Percentiles rank a stretch among this genome's conserved stretches.
phyloP scores from a whole-genome alignment of 1,284 basidiomycete genomes.

The Fomitopsis pinicola region DNA sequence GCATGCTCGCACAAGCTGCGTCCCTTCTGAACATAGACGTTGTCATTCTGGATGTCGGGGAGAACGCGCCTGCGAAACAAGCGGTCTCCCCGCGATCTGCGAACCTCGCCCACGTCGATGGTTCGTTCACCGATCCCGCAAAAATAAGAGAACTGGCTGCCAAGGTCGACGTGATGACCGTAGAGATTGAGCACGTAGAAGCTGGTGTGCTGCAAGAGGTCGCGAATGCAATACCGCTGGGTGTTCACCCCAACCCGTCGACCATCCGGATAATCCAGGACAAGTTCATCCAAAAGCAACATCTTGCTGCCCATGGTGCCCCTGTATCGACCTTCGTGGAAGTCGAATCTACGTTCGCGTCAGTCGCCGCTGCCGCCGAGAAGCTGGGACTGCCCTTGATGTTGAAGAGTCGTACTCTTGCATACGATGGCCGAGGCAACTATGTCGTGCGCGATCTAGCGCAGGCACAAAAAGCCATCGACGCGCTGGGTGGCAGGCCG shows the following conservation, averaged over 20 bases:
- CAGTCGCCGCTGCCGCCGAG: conserved; percentile 50
- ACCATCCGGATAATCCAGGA: conserved; percentile 94
- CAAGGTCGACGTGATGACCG: conserved; percentile 87
- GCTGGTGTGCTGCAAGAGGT: conserved; percentile 73
- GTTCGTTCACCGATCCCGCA: conserved; percentile 80
- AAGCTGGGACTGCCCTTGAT: conserved; percentile 86
- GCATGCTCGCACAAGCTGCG: conserved; percentile 94
- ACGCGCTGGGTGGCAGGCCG: conserved; percentile 58
- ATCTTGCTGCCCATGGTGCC: conserved; percentile 57
- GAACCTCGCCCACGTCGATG: conserved; percentile 73
- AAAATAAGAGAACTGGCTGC: conserved; percentile 81
- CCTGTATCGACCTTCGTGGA: conserved; percentile 74
- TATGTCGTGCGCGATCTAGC: conserved; percentile 64
- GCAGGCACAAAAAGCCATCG: conserved; percentile 62
- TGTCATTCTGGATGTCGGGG: conserved; percentile 85
- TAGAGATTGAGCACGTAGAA: conserved; percentile 98
- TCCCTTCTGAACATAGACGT: conserved; percentile 85
- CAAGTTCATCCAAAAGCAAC: conserved; percentile 88
- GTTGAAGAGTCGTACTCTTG: conserved; percentile 93
- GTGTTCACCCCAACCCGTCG: conserved; percentile 81
- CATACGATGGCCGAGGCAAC: conserved; percentile 97
- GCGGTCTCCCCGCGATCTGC: conserved; percentile 56
- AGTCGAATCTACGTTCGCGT: conserved; percentile 53
- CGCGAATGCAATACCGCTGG: conserved; percentile 45
- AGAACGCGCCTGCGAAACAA: conserved; percentile 87